Conservation (phyloP, 805 yeast species). For the Sugiyamaella lignohabitans region DNA sequence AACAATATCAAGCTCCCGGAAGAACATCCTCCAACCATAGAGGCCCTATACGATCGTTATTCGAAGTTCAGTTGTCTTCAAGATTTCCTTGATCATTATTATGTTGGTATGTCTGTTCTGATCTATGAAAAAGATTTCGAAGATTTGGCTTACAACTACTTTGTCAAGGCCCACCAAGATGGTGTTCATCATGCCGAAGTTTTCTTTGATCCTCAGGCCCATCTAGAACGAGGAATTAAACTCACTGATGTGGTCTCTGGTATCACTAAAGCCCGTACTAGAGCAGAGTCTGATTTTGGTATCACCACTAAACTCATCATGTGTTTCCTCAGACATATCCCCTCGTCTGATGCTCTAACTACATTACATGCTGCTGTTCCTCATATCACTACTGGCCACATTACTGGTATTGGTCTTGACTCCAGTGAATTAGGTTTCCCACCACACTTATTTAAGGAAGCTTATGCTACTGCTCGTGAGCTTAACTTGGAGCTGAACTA, state of each 20-base stretch:
- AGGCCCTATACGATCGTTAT: conserved; percentile 53
- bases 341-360: conserved; percentile 50
- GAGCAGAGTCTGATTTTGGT: conserved; percentile 53
- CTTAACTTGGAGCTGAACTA: conserved; percentile 49
- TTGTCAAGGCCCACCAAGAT: conserved; percentile 21
- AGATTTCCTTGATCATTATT: conserved; percentile 72
- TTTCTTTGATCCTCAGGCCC: conserved; percentile 83
- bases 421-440: conserved; percentile 76
- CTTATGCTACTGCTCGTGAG: conserved; percentile 46
- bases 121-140: conserved; percentile 64
- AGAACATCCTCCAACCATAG: conserved; percentile 53
- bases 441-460: conserved; percentile 59
- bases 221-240: conserved; percentile 57
- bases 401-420: conserved; percentile 76
- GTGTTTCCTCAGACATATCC: conserved; percentile 75
- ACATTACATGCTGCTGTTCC: conserved; percentile 50
- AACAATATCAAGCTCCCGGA: conserved; percentile 56
- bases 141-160: conserved; percentile 53
- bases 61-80: conserved; percentile 59
- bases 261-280: conserved; percentile 58
- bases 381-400: conserved; percentile 49
- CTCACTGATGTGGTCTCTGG: conserved; percentile 60
- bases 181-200: conserved; percentile 57
- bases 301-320: conserved; percentile 67
- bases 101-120: conserved; percentile 75